These are phyloP conservation scores for Gamarada debralockiae DNA, from an alignment of 495 filamentous ascomycete species.

Conservation along the genomic window DNA sequence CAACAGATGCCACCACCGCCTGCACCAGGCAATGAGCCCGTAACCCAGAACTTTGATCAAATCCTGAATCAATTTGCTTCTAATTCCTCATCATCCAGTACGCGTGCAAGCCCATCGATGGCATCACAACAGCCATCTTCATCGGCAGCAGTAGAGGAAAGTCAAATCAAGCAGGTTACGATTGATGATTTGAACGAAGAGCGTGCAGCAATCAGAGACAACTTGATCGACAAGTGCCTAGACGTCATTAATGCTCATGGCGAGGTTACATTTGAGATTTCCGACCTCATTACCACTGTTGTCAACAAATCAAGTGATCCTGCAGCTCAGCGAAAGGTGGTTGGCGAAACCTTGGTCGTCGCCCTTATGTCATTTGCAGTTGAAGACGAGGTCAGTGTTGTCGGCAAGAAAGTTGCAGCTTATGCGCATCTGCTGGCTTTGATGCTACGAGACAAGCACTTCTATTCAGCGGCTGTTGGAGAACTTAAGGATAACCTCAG, in stretches of 20 bases:
- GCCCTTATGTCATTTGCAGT: constrained; percentile 80
- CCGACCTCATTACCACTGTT: constrained; percentile 77
- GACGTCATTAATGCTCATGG: constrained; percentile 86
- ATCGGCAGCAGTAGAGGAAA: background rate
- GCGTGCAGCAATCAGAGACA: constrained; percentile 64
- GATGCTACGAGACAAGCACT: constrained; percentile 74
- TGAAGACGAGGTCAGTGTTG: constrained; percentile 65
- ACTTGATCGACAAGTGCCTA: constrained; percentile 83
- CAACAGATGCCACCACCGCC: constrained; percentile 2
- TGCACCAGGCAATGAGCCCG: background rate
- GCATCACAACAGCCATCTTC: background rate
- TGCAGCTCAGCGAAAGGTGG: constrained; percentile 62
- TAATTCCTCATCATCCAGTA: background rate
- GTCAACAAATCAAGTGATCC: constrained; percentile 66
- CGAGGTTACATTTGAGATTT: constrained; percentile 86
- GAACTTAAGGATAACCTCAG: constrained; percentile 76
- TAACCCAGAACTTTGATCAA: constrained; percentile 5
- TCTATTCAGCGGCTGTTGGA: constrained; percentile 72
- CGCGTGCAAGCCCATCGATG: constrained; percentile 2
- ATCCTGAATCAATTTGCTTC: constrained; percentile 4
- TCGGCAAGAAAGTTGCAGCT: constrained; percentile 82
- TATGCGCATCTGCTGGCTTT: constrained; percentile 91
- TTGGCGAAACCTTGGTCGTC: constrained; percentile 77
- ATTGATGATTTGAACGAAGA: constrained; percentile 81
- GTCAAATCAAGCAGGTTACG: constrained; percentile 36